Evolutionary conservation across 768 basidiomycete species (phyloP).

Genomic region (Termitomyces sp.): DNA sequence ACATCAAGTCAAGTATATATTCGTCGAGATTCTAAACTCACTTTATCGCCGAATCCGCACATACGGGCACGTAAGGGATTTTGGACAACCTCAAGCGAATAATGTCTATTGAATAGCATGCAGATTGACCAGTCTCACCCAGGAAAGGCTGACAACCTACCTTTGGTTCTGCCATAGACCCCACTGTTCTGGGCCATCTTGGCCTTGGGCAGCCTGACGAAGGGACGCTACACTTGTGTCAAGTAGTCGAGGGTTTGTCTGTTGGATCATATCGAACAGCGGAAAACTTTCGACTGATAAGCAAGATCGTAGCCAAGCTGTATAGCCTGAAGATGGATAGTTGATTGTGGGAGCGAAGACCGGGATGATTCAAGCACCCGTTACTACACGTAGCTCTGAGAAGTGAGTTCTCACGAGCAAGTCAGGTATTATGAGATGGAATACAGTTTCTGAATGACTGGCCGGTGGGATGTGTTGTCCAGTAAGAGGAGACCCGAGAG

Average conservation of each 20-base stretch:
- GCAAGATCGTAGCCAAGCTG: conserved; percentile 5
- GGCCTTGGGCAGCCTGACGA: conserved; percentile 29
- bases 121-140: conserved; percentile 6
- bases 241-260: conserved; percentile 43
- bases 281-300: background rate
- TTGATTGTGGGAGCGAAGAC: conserved; percentile 8
- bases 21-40: conserved; percentile 25
- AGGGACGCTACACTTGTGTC: conserved; percentile 22
- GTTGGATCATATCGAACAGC: conserved; percentile 54
- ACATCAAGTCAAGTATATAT: conserved; percentile 9
- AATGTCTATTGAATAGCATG: conserved; percentile 46
- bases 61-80: conserved; percentile 88
- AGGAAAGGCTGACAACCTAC: conserved; percentile 30
- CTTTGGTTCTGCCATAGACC: conserved; percentile 63
- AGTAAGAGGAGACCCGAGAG: conserved; percentile 32
- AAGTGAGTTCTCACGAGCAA: conserved; percentile 17
- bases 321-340: conserved; percentile 9
- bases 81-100: conserved; percentile 81
- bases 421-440: conserved; percentile 2
- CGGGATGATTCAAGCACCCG: conserved; percentile 6
- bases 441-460: conserved; percentile 4
- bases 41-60: conserved; percentile 97
- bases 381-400: conserved; percentile 11
- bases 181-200: conserved; percentile 55
- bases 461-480: conserved; percentile 16